Base-by-base conservation (phyloP, 768 basidiomycete species). In the Coprinopsis sp. region DNA sequence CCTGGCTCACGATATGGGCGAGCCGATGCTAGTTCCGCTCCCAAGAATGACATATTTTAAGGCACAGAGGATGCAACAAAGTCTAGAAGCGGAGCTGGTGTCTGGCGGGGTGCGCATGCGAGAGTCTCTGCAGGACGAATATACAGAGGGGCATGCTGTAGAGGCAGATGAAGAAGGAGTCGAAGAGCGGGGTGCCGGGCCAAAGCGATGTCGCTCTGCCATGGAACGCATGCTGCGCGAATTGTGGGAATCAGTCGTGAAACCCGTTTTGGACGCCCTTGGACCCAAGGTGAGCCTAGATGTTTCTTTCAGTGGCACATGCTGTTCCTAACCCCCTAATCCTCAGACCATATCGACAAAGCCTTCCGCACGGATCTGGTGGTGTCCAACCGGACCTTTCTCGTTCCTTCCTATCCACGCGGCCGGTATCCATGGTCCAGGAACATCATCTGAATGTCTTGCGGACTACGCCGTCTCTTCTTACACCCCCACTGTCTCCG, bases 11-110 rank as follows among this genome's bases (percentile, higher is more conserved):
- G 43, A 21, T 16, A 12, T 30, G 19, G 28, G 45, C 8, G 4
- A 21, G 6, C 14, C 45, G 8, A n/a, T 50, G n/a, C 46, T 48
- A 36, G 38, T 59, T 34, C 51, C 49, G 6, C 47, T 58, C n/a
- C 23, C 33, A 6, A 25, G 47, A 6, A 50, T 61, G 29, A 44
- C 54, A 10, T 34, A 43, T 24, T 30, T 37, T 3, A 31, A 44
- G 13, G 58, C 58, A 1, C 3, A 28, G 14, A 14, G 31, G 1
- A 29, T 53, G n/a, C 41, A 27, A 5, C n/a, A 43, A 16, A 13
- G 4, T 22, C 29, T 43, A 6, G 7, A 37, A 18, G 16, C 8
- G 34, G 19, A 7, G 10, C 34, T 37, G 10, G 7, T 18, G 10
- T 10, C 18, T 6, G 16, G 34, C 7, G 34, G 34, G 7, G 12